Evolutionary conservation across 2,329 filamentous ascomycete genomes (phyloP), one percentile per base, ranked within the genome.

Genomic region (Paramyrothecium sp.): DNA sequence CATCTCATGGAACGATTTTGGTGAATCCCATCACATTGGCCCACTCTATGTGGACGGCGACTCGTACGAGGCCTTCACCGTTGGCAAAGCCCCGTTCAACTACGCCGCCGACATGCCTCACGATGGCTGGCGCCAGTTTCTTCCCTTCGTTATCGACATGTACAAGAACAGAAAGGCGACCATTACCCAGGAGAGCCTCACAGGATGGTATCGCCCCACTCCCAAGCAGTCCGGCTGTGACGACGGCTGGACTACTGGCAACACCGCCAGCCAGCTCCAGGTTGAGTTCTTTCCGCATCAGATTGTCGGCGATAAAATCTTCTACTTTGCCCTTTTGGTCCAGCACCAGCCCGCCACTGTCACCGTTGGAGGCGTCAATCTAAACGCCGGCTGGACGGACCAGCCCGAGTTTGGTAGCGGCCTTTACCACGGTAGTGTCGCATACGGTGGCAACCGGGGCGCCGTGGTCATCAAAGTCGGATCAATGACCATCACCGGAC

Each of bases 61-160:
- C 13, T 46, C 41, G 4, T 50, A 50, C 21, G 21, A 50, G 47
- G n/a, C 47, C 13, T 50, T 50, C 21, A 23, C n/a, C n/a, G 21
- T 50, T 50, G 47, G 47, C 21, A 50, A 50, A 23, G 47, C 47
- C 3, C 47, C 47, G 17, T 50, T 50, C 47, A 50, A 50, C 47
- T 50, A 50, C 47, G 47, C 21, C 16, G 21, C n/a, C 13, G 47
- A 50, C 16, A 20, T 20, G 47, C 47, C 47, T 7, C 47, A 50
- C 21, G 47, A 50, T 22, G n/a, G 21, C 21, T 50, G 47, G 47
- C 47, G 47, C 22, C n/a, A 50, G 13, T 50, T 50, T 22, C 22
- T 50, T 23, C 74, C 74, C 7, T 75, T 67, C 53, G 56, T 67
- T 26, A 71, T 76, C 46, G 67, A 69, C 26, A 48, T 65, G 17